Percentiles rank a stretch among this genome's conserved stretches.
phyloP scores from a whole-genome alignment of 2,329 filamentous ascomycete species.

The Penicillium sp. region DNA sequence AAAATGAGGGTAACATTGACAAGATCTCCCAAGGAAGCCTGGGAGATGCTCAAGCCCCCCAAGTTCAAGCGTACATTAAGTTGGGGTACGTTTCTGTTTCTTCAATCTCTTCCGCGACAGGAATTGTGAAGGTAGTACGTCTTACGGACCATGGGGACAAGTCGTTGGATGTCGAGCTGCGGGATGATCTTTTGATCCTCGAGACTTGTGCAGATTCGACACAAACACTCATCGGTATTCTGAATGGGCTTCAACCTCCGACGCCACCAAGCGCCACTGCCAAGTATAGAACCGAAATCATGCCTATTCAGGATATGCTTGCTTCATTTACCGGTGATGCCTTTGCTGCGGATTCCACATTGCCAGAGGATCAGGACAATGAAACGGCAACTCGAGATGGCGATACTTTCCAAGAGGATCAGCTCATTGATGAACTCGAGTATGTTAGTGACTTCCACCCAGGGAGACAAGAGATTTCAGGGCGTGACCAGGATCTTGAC shows the following conservation, averaged over 20 bases:
- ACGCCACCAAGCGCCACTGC: conserved; percentile 72
- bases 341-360: conserved; percentile 47
- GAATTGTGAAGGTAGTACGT: conserved; percentile 55
- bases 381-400: conserved; percentile 48
- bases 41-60: conserved; percentile 34
- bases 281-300: conserved; percentile 80
- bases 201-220: conserved; percentile 97
- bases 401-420: conserved; percentile 33
- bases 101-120: conserved; percentile 75
- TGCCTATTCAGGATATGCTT: conserved; percentile 81
- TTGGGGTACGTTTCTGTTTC: conserved; percentile 81
- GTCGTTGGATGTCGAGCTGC: conserved; percentile 70
- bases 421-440: conserved; percentile 39
- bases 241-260: conserved; percentile 76
- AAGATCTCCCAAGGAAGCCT: conserved; percentile 27
- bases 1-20: conserved; percentile 41
- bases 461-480: conserved; percentile 33
- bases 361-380: conserved; percentile 20
- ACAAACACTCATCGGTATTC: conserved; percentile 74
- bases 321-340: conserved; percentile 85
- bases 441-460: conserved; percentile 55
- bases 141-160: conserved; percentile 55
- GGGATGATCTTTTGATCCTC: conserved; percentile 78
- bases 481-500: conserved; percentile 38
- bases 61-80: conserved; percentile 48